Percentiles rank a stretch among this genome's conserved stretches.
phyloP scores from a whole-genome alignment of 345 rosid genomes.

The Lepidium aucheri region DNA sequence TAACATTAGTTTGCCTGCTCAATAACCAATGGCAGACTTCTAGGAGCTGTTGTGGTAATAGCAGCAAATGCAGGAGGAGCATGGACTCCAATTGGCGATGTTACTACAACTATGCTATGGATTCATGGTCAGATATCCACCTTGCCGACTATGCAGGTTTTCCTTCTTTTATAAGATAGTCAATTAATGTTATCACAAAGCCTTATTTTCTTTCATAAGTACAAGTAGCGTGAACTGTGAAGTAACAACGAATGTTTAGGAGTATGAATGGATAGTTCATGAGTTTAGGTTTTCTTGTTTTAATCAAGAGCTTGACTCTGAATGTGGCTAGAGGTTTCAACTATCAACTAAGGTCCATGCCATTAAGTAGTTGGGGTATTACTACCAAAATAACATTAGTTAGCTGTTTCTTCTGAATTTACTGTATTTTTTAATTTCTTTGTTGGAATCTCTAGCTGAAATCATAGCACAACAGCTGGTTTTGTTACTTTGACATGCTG shows the following conservation, averaged over 20 bases:
- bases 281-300: neutral
- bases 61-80: constrained; percentile 99
- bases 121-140: constrained; percentile 94
- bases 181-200: neutral
- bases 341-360: neutral
- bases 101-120: constrained; percentile 98
- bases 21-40: constrained; percentile 50
- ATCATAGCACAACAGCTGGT: neutral
- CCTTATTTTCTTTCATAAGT: neutral
- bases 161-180: constrained; percentile 8
- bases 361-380: neutral
- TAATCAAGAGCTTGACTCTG: neutral
- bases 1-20: neutral
- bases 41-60: constrained; percentile 90
- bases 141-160: constrained; percentile 79
- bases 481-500: neutral
- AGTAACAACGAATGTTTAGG: neutral
- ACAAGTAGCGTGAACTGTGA: neutral
- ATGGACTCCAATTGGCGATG: constrained; percentile 99
- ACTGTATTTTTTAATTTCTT: neutral
- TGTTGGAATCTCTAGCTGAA: neutral
- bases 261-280: neutral
- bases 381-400: too few species aligned
- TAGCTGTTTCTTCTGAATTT: neutral
- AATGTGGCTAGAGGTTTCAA: neutral